Evolutionary conservation across 305 asterid species (phyloP).

Genomic region (Plantago coronopus): DNA sequence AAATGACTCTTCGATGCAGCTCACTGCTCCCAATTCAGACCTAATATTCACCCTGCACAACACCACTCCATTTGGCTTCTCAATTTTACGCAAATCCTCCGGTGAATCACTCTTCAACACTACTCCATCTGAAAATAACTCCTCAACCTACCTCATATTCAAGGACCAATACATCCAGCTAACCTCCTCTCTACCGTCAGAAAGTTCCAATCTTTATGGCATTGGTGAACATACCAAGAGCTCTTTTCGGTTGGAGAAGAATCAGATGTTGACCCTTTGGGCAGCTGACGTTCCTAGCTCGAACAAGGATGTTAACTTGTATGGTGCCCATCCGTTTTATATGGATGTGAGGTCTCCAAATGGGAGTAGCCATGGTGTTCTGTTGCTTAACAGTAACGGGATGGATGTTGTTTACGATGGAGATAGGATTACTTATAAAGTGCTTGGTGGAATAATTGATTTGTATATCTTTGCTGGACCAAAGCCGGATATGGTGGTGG

Average conservation of each 20-base stretch:
- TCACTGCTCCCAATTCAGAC: conserved; percentile 49
- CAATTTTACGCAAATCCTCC: conserved; percentile 60
- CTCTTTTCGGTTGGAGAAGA: conserved; percentile 49
- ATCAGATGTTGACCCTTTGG: conserved; percentile 78
- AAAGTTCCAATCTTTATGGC: conserved; percentile 58
- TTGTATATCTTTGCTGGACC: conserved; percentile 79
- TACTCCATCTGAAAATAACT: conserved; percentile 26
- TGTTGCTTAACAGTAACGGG: conserved; percentile 77
- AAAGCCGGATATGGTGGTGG: conserved; percentile 61
- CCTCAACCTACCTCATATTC: conserved; percentile 56
- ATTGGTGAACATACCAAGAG: conserved; percentile 83
- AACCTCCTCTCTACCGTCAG: conserved; percentile 53
- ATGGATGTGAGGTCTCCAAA: conserved; percentile 68
- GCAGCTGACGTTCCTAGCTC: conserved; percentile 60
- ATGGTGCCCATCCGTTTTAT: conserved; percentile 85
- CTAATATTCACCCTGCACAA: conserved; percentile 52
- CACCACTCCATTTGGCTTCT: conserved; percentile 69
- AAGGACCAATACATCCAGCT: conserved; percentile 84
- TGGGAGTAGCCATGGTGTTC: conserved; percentile 68
- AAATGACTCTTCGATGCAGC: conserved; percentile 16
- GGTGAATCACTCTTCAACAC: conserved; percentile 56
- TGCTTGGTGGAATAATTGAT: conserved; percentile 76
- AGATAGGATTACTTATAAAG: conserved; percentile 68
- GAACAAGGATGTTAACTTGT: conserved; percentile 52
- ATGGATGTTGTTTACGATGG: conserved; percentile 75